Evolutionary conservation across 306 rosid genomes (phyloP), one percentile per base, ranked within the genome.

Genomic region (Vigna unguiculata): DNA sequence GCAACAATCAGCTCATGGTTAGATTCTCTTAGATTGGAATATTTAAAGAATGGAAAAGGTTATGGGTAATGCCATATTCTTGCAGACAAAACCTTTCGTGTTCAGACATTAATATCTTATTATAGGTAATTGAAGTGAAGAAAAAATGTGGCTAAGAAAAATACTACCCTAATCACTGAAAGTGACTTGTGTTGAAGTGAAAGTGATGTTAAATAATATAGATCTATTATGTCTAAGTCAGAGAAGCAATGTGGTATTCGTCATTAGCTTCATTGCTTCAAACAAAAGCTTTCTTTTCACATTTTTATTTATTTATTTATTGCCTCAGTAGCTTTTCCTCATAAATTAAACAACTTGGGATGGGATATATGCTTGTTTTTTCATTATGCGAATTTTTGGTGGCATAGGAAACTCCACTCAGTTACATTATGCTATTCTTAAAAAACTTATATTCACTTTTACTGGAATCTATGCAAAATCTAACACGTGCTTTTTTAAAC

Each of bases 181-280:
- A 72, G 72, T 4, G 83, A 83, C 91, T 43, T n/a, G 16, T 80
- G 32, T 74, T 78, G 52, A 12, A 32, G 76, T 40, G 41, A 75
- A 53, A 45, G 7, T 46, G 13, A 73, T 68, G 43, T 22, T 61
- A 38, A 62, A 16, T 51, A 59, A 36, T 73, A 46, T 34, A 34
- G 6, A 32, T 32, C 6, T 6, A 7, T 34, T 34, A 1, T 80
- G 43, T 28, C 43, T 57, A 76, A 60, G 66, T 54, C 57, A 49
- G 30, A 48, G 52, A 82, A 77, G 75, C 76, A 77, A 77, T 1
- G 75, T 78, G 43, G 25, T 51, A 78, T 54, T 78, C 65, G 16
- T 72, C 7, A 54, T 54, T 59, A 55, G 59, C 62, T 48, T 70
- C 58, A 13, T 63, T 80, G 72, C 79, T 83, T 87, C 40, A 59